These are phyloP conservation scores for Mycena olivaceomarginata DNA, from an alignment of 768 basidiomycete species.

Conservation along the genomic window DNA sequence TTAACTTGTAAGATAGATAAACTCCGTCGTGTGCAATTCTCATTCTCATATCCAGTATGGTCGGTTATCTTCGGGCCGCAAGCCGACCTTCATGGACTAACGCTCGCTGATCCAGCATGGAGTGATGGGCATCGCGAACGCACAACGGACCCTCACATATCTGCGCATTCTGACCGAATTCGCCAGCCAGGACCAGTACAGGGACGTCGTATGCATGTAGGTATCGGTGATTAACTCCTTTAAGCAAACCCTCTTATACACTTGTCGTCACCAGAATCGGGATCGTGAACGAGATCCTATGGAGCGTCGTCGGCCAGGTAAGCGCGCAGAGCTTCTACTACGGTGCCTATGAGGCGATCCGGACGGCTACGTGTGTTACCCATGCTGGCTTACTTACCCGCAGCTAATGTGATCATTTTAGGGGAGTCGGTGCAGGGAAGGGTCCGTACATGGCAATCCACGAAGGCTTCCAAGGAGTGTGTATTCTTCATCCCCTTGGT, in stretches of 20 bases:
- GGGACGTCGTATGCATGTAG: conserved; percentile 82
- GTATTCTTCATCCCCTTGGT: conserved; percentile 5
- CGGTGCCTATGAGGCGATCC: conserved; percentile 67
- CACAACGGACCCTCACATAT: conserved; percentile 88
- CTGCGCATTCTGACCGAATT: conserved; percentile 90
- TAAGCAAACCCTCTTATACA: background rate
- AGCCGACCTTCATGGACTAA: background rate
- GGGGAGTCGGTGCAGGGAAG: conserved; percentile 79
- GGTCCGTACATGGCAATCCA: conserved; percentile 77
- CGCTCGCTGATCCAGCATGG: conserved; percentile 64
- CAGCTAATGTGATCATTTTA: conserved; percentile 51
- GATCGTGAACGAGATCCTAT: conserved; percentile 79
- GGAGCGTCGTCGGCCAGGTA: conserved; percentile 72
- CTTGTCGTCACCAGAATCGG: conserved; percentile 61
- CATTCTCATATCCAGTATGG: conserved; percentile 31
- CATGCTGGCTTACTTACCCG: conserved; percentile 33
- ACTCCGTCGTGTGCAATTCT: conserved; percentile 22
- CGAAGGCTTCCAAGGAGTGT: conserved; percentile 79
- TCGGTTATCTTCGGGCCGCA: background rate
- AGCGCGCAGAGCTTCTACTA: conserved; percentile 63
- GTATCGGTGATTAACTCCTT: conserved; percentile 42
- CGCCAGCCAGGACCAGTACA: conserved; percentile 87
- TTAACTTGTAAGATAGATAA: conserved; percentile 74
- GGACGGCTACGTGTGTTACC: conserved; percentile 60
- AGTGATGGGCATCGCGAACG: conserved; percentile 94